Conservation (phyloP, 495 filamentous ascomycete species). For the Chaetomium tenue region DNA sequence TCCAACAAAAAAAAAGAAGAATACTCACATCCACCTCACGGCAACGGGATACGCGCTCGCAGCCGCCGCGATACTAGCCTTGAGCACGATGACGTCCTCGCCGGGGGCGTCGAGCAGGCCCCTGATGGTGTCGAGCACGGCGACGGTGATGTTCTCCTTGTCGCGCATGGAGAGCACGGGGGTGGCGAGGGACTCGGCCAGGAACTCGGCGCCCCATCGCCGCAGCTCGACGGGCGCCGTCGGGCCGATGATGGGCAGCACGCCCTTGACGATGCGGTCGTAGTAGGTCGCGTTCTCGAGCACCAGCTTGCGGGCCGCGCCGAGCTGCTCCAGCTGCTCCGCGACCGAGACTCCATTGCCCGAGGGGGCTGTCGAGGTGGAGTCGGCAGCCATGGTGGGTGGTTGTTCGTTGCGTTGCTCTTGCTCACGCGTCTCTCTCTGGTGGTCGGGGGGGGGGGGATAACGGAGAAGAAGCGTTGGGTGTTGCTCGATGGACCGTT, state of each 20-base stretch:
- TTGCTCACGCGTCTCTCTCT: background rate
- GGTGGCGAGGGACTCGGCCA: slow-evolving; percentile 92
- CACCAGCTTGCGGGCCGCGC: slow-evolving; percentile 81
- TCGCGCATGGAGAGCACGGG: slow-evolving; percentile 67
- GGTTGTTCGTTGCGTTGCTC: background rate
- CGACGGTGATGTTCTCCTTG: slow-evolving; percentile 72
- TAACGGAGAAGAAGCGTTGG: background rate
- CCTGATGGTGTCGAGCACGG: slow-evolving; percentile 71
- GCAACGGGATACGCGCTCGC: slow-evolving; percentile 90
- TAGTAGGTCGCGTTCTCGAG: slow-evolving; percentile 81
- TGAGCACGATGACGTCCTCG: slow-evolving; percentile 72
- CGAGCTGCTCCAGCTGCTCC: slow-evolving; percentile 79
- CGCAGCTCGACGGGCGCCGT: slow-evolving; percentile 71
- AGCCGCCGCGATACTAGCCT: slow-evolving; percentile 77
- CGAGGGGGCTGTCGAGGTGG: slow-evolving; percentile 5
- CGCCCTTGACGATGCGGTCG: slow-evolving; percentile 81
- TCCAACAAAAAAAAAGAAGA: slow-evolving; percentile 1
- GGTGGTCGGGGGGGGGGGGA: background rate
- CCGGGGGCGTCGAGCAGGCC: slow-evolving; percentile 68
- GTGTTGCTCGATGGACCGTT: background rate
- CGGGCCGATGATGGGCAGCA: slow-evolving; percentile 84
- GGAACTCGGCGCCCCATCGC: slow-evolving; percentile 94
- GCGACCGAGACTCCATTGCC: slow-evolving; percentile 53
- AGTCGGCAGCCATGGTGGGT: slow-evolving; percentile 18
- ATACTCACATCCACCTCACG: slow-evolving; percentile 88